Percentiles rank a stretch among this genome's conserved stretches.
These are phyloP conservation scores for Phytopythium kandeliae DNA, from an alignment of 352 stramenopile species.

Conservation along the genomic window DNA sequence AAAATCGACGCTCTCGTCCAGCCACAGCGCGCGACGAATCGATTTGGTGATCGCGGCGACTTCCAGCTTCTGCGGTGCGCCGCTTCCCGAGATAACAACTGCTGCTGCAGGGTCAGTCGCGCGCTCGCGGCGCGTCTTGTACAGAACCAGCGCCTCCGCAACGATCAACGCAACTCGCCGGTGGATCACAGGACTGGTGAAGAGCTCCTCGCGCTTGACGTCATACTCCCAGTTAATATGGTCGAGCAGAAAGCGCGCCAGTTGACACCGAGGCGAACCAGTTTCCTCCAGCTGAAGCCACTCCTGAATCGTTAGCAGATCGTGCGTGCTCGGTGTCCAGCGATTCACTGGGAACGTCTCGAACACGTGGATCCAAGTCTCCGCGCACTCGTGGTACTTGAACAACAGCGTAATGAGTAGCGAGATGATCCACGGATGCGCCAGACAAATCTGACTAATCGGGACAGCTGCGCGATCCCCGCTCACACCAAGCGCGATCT, in stretches of 20 bases:
- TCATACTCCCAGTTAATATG: constrained; percentile 85
- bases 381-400: constrained; percentile 77
- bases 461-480: constrained; percentile 42
- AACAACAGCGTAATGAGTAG: constrained; percentile 54
- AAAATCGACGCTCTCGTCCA: constrained; percentile 68
- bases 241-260: constrained; percentile 76
- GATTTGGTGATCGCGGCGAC: constrained; percentile 63
- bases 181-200: constrained; percentile 67
- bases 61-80: constrained; percentile 45
- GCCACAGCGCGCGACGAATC: constrained; percentile 62
- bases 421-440: constrained; percentile 56
- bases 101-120: constrained; percentile 29
- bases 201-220: constrained; percentile 48
- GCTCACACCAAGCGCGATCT: constrained; percentile 37
- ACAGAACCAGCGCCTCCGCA: constrained; percentile 64
- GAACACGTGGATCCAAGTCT: constrained; percentile 80
- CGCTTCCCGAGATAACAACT: constrained; percentile 34
- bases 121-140: constrained; percentile 44
- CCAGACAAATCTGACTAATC: constrained; percentile 58
- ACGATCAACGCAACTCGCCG: constrained; percentile 76
- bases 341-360: constrained; percentile 85
- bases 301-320: constrained; percentile 70
- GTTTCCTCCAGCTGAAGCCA: constrained; percentile 81
- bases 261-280: constrained; percentile 36
- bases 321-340: constrained; percentile 57